Evolutionary conservation across 805 yeast species (phyloP).

Genomic region (Candida hungchunana): DNA sequence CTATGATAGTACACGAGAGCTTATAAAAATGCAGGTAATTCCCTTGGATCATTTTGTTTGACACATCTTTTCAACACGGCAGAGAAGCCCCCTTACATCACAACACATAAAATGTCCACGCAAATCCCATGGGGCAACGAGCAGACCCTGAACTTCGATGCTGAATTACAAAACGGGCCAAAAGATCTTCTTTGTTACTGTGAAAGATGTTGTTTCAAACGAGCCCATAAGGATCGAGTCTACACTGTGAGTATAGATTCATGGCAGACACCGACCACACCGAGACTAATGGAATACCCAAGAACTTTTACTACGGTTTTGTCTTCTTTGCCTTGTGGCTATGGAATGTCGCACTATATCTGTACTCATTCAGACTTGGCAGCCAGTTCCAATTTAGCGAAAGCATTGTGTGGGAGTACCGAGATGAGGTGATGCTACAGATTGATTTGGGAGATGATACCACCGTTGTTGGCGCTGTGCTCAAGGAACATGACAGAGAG

Average conservation of each 20-base stretch:
- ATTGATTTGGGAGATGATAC: constrained; percentile 9
- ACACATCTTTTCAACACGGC: no score
- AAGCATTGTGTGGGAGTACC: constrained; percentile 14
- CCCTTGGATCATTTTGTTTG: no score
- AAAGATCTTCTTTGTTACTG: constrained; percentile 22
- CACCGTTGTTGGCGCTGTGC: constrained; percentile 9
- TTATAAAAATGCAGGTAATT: no score
- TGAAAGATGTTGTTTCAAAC: constrained; percentile 17
- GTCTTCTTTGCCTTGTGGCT: constrained; percentile 20
- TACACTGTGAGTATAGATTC: constrained; percentile 17
- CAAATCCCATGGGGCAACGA: neutral
- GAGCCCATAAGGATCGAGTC: constrained; percentile 9
- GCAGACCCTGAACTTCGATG: neutral
- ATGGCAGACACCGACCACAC: no score
- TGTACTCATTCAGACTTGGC: constrained; percentile 1
- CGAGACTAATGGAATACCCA: no score
- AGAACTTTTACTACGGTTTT: constrained; percentile 25
- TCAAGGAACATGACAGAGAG: constrained; percentile 14
- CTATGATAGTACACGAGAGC: no score
- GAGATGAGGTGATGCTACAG: constrained; percentile 13
- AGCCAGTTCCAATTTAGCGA: constrained; percentile 19
- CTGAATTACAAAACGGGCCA: constrained; percentile 6
- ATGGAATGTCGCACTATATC: constrained; percentile 12
- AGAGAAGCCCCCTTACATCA: no score
- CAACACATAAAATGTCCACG: no score